These are phyloP conservation scores for Coemansia sp. DNA, from an alignment of 192 early-diverging fungal species.

Conservation along the genomic window DNA sequence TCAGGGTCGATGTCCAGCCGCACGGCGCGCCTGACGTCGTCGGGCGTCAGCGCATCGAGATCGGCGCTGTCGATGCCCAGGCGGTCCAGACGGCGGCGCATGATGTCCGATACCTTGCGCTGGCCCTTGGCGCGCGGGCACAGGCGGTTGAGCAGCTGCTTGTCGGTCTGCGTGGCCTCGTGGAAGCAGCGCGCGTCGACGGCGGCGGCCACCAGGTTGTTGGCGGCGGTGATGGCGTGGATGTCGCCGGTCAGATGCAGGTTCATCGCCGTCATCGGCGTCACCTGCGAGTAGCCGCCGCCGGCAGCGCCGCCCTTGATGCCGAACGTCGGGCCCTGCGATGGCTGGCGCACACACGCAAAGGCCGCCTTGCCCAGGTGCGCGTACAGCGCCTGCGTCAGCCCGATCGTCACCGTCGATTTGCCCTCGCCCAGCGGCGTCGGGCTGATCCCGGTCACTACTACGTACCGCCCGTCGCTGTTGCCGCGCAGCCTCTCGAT, in stretches of 20 bases:
- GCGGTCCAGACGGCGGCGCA: constrained; percentile 72
- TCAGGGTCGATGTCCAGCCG: constrained; percentile 94
- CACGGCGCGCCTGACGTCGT: constrained; percentile 78
- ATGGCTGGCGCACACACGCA: constrained; percentile 98
- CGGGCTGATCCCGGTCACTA: constrained; percentile 97
- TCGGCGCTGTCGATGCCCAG: constrained; percentile 82
- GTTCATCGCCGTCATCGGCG: constrained; percentile 99
- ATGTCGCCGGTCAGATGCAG: constrained; percentile 98
- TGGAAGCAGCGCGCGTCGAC: constrained; percentile 99
- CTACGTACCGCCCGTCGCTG: constrained; percentile 86
- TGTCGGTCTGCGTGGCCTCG: constrained; percentile 71
- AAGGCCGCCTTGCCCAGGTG: constrained; percentile 84
- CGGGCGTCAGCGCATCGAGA: constrained; percentile 75
- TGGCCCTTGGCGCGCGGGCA: constrained; percentile 85
- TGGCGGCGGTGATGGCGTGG: constrained; percentile 96
- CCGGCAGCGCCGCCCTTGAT: constrained; percentile 99
- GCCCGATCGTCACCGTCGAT: constrained; percentile 94
- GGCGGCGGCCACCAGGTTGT: constrained; percentile 95
- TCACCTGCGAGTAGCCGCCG: constrained; percentile 98
- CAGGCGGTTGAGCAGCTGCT: constrained; percentile 84
- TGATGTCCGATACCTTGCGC: constrained; percentile 79
- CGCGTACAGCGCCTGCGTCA: constrained; percentile 94
- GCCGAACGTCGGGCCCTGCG: constrained; percentile 98
- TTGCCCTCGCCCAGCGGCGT: constrained; percentile 99
- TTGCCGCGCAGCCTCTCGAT: constrained; percentile 79